A percentile compares a stretch with the other conserved stretches of the same genome.
These are phyloP conservation scores for Nigrospora sphaerica DNA, from an alignment of 2,329 filamentous ascomycete species.

Conservation along the genomic window DNA sequence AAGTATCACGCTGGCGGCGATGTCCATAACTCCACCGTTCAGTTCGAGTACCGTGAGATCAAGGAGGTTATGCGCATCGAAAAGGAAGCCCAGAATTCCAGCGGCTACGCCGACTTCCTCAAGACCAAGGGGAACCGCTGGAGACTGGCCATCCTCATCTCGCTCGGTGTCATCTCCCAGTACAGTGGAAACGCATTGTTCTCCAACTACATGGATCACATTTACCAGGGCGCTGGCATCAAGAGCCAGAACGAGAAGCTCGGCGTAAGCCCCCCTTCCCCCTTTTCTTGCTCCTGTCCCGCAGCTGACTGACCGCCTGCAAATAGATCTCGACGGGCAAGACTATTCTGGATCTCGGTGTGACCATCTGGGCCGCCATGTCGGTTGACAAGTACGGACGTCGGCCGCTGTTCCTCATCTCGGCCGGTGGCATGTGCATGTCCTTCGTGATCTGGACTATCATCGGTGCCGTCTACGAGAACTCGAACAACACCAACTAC, in stretches of 20 bases:
- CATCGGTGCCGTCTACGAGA: constrained; percentile 44
- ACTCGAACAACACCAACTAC: constrained; percentile 31
- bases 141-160: constrained; percentile 54
- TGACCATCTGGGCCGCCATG: constrained; percentile 46
- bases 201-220: constrained; percentile 58
- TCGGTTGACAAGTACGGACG: constrained; percentile 44
- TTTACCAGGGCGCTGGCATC: constrained; percentile 57
- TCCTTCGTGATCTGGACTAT: constrained; percentile 44
- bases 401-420: constrained; percentile 44
- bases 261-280: constrained; percentile 27
- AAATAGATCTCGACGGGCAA: constrained; percentile 44
- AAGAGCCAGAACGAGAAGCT: constrained; percentile 48
- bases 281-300: background rate
- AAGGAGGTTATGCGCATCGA: constrained; percentile 55
- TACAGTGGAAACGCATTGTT: constrained; percentile 63
- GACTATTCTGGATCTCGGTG: constrained; percentile 50
- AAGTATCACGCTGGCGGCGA: constrained; percentile 59
- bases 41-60: constrained; percentile 62
- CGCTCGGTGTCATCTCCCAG: constrained; percentile 60
- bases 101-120: constrained; percentile 54
- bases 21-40: constrained; percentile 50
- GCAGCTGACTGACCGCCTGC: constrained; percentile 10
- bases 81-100: constrained; percentile 36
- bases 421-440: constrained; percentile 39
- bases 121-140: constrained; percentile 57